Percentiles rank a stretch among this genome's conserved stretches.
Evolutionary conservation across 768 basidiomycete genomes (phyloP).

Genomic region (Mrakia frigida): DNA sequence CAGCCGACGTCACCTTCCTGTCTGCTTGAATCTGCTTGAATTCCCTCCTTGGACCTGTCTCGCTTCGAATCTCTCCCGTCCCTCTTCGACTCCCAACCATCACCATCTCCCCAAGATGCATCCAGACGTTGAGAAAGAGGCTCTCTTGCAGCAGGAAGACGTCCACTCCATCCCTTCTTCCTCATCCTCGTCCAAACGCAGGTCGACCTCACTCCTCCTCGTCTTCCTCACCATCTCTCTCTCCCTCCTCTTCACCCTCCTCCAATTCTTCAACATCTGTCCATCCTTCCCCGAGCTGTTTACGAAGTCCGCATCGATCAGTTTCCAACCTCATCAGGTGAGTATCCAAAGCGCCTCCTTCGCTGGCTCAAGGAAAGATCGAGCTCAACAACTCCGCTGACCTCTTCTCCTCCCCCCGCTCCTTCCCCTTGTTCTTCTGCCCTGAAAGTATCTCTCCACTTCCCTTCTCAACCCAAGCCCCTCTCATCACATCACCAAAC

Average conservation of each 20-base stretch:
- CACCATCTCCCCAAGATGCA: neutral
- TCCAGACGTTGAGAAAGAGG: neutral
- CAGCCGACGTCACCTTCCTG: neutral
- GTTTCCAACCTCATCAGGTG: neutral
- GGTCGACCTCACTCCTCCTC: neutral
- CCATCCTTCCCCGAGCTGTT: neutral
- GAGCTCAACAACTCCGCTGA: neutral
- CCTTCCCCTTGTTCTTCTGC: neutral
- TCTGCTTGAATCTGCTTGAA: neutral
- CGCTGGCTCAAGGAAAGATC: neutral
- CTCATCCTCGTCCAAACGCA: neutral
- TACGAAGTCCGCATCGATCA: neutral
- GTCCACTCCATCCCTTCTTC: neutral
- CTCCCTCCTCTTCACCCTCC: neutral
- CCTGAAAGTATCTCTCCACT: constrained; percentile 42
- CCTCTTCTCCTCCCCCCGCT: neutral
- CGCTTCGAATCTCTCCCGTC: neutral
- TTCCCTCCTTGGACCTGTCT: neutral
- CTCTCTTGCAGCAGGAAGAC: neutral
- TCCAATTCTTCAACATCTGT: neutral
- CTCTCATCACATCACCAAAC: constrained; percentile 40
- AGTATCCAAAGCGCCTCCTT: neutral
- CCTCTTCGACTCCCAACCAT: neutral
- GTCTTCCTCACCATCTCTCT: neutral
- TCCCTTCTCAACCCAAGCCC: constrained; percentile 60